A percentile compares a stretch with the other conserved stretches of the same genome.
Evolutionary conservation across 805 yeast genomes (phyloP).

Genomic region (Kuraishia capsulata): DNA sequence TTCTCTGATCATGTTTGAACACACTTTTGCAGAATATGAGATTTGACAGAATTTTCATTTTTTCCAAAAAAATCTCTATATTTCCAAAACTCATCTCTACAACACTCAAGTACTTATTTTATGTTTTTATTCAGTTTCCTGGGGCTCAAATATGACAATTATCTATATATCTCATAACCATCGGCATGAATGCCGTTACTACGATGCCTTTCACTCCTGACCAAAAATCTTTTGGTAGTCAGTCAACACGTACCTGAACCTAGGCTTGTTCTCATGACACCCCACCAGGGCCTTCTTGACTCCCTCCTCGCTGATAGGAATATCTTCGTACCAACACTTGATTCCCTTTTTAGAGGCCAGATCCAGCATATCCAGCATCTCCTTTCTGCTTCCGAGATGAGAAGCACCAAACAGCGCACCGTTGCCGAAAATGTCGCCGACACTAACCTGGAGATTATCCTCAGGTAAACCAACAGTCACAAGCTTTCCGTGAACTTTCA

Average conservation of each 20-base stretch:
- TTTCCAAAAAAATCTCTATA: no score
- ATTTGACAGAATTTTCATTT: no score
- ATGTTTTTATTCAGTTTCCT: no score
- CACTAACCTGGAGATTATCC: constrained; percentile 30
- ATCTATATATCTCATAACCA: no score
- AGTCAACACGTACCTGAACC: constrained; percentile 55
- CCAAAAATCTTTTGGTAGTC: constrained; percentile 40
- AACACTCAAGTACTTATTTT: no score
- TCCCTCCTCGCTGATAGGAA: constrained; percentile 43
- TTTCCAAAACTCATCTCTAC: no score
- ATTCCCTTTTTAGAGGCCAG: constrained; percentile 52
- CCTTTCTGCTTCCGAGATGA: constrained; percentile 50
- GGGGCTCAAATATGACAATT: no score
- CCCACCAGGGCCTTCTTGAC: constrained; percentile 47
- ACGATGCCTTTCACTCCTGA: no score
- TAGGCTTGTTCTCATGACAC: constrained; percentile 45
- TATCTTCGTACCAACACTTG: constrained; percentile 54
- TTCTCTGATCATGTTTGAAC: no score
- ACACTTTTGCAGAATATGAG: no score
- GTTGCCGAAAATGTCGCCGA: constrained; percentile 28
- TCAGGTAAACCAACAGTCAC: constrained; percentile 64
- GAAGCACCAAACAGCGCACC: constrained; percentile 52
- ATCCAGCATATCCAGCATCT: constrained; percentile 57
- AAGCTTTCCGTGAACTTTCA: constrained; percentile 51
- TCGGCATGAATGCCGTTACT: no score